Conservation (phyloP, 176 grass and related monocot species). For the Musa beccarii region DNA sequence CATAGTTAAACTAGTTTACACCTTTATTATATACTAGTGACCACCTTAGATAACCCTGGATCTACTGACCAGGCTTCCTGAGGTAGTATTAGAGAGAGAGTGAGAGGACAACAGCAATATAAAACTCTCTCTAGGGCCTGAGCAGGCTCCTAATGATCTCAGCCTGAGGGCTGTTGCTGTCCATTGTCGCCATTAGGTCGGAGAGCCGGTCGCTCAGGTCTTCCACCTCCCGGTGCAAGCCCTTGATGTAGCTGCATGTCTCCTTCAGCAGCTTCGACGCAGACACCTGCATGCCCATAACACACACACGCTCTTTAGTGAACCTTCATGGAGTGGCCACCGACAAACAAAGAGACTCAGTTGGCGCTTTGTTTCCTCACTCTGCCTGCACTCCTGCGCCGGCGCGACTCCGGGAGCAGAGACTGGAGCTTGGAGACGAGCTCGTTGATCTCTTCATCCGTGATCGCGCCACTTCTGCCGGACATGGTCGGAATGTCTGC, state of each 20-base stretch:
- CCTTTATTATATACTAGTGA: no score
- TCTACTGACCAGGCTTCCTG: neutral
- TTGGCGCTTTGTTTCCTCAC: conserved; percentile 21
- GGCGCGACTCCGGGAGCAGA: conserved; percentile 61
- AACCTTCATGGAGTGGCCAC: neutral
- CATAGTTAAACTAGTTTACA: no score
- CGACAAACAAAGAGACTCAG: no score
- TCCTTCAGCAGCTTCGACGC: conserved; percentile 4
- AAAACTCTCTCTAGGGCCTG: neutral
- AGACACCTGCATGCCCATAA: neutral
- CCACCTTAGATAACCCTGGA: no score
- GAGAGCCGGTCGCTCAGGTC: conserved; percentile 7
- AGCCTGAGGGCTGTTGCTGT: neutral
- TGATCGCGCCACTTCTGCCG: conserved; percentile 51
- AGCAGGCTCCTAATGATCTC: conserved; percentile 8
- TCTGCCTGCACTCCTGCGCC: conserved; percentile 34
- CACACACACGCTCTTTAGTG: neutral
- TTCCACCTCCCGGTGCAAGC: conserved; percentile 6
- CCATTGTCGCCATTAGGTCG: conserved; percentile 1
- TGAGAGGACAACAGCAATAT: no score
- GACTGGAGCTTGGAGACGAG: conserved; percentile 85
- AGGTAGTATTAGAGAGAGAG: no score
- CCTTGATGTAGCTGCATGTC: conserved; percentile 6
- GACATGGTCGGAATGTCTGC: conserved; percentile 26
- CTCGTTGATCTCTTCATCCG: conserved; percentile 92